These are phyloP conservation scores for Radiomyces spectabilis DNA, from an alignment of 192 early-diverging fungal species.

Conservation along the genomic window DNA sequence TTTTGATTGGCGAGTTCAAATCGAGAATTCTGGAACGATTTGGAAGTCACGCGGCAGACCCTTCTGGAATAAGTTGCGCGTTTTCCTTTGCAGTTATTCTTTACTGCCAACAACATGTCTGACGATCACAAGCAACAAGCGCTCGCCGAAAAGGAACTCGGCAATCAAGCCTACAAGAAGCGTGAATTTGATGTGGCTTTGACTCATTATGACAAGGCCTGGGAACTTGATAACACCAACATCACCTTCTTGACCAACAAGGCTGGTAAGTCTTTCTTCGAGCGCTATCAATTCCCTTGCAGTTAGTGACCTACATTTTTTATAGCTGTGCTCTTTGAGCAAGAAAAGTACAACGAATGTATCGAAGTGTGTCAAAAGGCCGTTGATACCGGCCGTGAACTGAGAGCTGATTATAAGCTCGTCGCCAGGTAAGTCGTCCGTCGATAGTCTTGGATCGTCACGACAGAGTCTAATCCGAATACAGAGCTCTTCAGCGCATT, in stretches of 20 bases:
- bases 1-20: too few species aligned
- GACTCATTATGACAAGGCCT: slow-evolving; percentile 85
- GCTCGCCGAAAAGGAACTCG: slow-evolving; percentile 73
- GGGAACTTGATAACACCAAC: slow-evolving; percentile 83
- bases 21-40: too few species aligned
- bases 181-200: slow-evolving; percentile 85
- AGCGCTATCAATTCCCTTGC: background rate
- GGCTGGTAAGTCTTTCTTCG: slow-evolving; percentile 46
- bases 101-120: slow-evolving; percentile 32
- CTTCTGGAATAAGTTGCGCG: too few species aligned
- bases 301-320: background rate
- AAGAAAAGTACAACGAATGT: slow-evolving; percentile 86
- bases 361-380: slow-evolving; percentile 90
- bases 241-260: slow-evolving; percentile 95
- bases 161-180: slow-evolving; percentile 90
- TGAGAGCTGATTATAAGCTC: slow-evolving; percentile 89
- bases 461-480: background rate
- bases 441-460: background rate
- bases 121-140: slow-evolving; percentile 55
- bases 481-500: slow-evolving; percentile 85
- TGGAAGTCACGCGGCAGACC: too few species aligned
- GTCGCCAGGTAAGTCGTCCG: slow-evolving; percentile 58
- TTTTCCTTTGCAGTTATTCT: too few species aligned
- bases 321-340: slow-evolving; percentile 87
- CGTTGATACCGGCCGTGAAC: slow-evolving; percentile 84